Evolutionary conservation across 108 stramenopile genomes (phyloP), one percentile per base, ranked within the genome.

Genomic region (Cyclotella cryptica): DNA sequence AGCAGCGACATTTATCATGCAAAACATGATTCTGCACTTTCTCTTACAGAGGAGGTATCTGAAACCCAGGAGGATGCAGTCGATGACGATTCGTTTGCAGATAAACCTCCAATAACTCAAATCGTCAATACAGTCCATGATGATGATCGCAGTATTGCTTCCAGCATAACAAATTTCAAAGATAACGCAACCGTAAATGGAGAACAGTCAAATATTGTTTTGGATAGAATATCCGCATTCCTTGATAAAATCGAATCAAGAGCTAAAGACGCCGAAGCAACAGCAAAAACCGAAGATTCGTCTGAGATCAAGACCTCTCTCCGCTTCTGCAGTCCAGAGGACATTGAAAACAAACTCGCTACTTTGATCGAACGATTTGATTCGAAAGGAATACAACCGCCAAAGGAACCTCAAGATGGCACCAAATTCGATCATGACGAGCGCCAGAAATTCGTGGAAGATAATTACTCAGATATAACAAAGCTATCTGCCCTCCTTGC

Each of bases 61-160:
- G 24, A 57, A 57, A 24, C 19, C 12, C 12, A 12, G 47, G n/a
- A 49, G 6, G 59, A 52, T 28, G 30, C 21, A n/a, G 64, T 46
- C 30, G 53, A 53, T 26, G 43, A 40, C 18, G 54, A 18, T 12
- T 24, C 21, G 4, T 40, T 17, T n/a, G 53, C 21, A 10, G 42
- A 39, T 71, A 45, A 47, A 62, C 49, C 67, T 22, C 79, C 79
- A 60, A 59, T 73, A 46, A 63, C 59, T 29, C 60, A 73, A 45
- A 81, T 81, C 27, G 29, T 46, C 0, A 69, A 81, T 58, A 12
- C 59, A 11, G 29, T 69, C 41, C 28, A 55, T 43, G 74, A 63
- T 66, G 80, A 81, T 55, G 80, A 81, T 35, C 68, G 63, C 24
- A 81, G 80, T 75, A 64, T 69, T 28, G 69, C 80, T 19, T 81